A percentile compares a stretch with the other conserved stretches of the same genome.
Evolutionary conservation across 2,329 filamentous ascomycete genomes (phyloP).

Genomic region (Aotearoamyces nothofagi): DNA sequence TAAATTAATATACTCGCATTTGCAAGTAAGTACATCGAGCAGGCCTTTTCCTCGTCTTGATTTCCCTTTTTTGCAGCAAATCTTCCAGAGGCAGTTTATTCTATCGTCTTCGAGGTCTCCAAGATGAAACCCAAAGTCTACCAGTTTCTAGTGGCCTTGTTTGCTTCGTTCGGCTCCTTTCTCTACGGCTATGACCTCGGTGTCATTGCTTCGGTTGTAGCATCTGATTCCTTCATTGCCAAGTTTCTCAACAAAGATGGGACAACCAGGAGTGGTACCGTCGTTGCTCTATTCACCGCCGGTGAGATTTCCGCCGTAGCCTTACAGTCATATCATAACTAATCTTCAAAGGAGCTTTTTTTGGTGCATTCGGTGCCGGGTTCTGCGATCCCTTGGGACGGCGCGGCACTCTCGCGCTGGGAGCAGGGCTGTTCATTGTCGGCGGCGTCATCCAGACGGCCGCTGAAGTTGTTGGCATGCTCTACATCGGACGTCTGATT

Average conservation of each 20-base stretch:
- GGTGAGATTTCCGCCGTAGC: too few relatives aligned
- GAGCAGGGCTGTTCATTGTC: constrained; percentile 39
- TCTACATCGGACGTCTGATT: constrained; percentile 42
- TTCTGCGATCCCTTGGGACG: constrained; percentile 38
- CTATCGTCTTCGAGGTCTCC: too few relatives aligned
- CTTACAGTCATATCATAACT: constrained; percentile 24
- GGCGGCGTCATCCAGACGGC: constrained; percentile 45
- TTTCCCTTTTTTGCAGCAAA: too few relatives aligned
- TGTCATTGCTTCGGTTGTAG: constrained; percentile 5
- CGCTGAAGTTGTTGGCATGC: constrained; percentile 33
- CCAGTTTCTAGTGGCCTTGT: constrained; percentile 6
- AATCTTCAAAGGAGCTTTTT: constrained; percentile 34
- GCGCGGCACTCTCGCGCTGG: constrained; percentile 38
- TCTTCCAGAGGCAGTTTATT: too few relatives aligned
- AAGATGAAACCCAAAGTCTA: constrained; percentile 12
- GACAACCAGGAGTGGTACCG: constrained; percentile 29
- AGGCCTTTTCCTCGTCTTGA: too few relatives aligned
- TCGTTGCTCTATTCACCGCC: constrained; percentile 47
- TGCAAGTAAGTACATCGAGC: too few relatives aligned
- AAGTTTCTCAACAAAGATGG: constrained; percentile 1
- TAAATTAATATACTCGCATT: too few relatives aligned
- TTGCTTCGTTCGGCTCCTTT: constrained; percentile 7
- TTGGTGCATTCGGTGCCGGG: constrained; percentile 32
- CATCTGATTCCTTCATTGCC: constrained; percentile 4
- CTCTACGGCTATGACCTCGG: constrained; percentile 7